phyloP scores from a whole-genome alignment of 805 yeast genomes.

The Candida jianshihensis region DNA sequence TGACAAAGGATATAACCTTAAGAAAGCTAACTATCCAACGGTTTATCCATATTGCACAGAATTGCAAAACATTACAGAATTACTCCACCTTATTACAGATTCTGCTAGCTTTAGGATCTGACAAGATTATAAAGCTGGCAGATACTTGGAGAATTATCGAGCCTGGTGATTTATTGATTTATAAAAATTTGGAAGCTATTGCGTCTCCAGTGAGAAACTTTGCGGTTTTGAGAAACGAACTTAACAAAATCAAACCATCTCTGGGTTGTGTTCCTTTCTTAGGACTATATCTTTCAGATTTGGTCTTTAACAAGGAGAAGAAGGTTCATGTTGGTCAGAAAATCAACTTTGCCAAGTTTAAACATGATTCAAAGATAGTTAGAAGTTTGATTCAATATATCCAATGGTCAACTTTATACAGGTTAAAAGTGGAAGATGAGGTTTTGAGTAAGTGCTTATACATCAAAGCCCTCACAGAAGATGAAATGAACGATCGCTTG shows the following conservation, averaged over 20 bases:
- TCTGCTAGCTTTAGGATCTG: slow-evolving; percentile 70
- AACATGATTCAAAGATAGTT: slow-evolving; percentile 69
- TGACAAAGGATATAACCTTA: slow-evolving; percentile 55
- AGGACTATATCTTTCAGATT: slow-evolving; percentile 78
- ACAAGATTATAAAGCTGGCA: slow-evolving; percentile 47
- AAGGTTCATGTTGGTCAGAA: slow-evolving; percentile 24
- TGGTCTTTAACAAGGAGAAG: slow-evolving; percentile 55
- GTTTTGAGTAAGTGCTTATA: slow-evolving; percentile 79
- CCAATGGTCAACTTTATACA: slow-evolving; percentile 76
- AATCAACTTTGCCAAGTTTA: slow-evolving; percentile 73
- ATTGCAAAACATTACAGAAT: slow-evolving; percentile 68
- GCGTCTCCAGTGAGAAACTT: slow-evolving; percentile 75
- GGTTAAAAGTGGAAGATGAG: slow-evolving; percentile 48
- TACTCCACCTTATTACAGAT: slow-evolving; percentile 86
- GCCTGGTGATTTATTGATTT: slow-evolving; percentile 62
- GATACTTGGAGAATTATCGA: slow-evolving; percentile 72
- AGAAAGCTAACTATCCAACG: slow-evolving; percentile 70
- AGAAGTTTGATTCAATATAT: slow-evolving; percentile 72
- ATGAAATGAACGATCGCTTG: slow-evolving; percentile 51
- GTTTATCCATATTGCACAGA: slow-evolving; percentile 79
- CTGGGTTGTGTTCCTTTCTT: slow-evolving; percentile 87
- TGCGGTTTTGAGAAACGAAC: slow-evolving; percentile 52
- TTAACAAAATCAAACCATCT: slow-evolving; percentile 52
- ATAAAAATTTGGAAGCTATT: slow-evolving; percentile 61
- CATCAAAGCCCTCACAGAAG: slow-evolving; percentile 64